Percentiles rank a stretch among this genome's conserved stretches.
phyloP scores from a whole-genome alignment of 192 early-diverging fungal species.

The Linnemannia exigua region DNA sequence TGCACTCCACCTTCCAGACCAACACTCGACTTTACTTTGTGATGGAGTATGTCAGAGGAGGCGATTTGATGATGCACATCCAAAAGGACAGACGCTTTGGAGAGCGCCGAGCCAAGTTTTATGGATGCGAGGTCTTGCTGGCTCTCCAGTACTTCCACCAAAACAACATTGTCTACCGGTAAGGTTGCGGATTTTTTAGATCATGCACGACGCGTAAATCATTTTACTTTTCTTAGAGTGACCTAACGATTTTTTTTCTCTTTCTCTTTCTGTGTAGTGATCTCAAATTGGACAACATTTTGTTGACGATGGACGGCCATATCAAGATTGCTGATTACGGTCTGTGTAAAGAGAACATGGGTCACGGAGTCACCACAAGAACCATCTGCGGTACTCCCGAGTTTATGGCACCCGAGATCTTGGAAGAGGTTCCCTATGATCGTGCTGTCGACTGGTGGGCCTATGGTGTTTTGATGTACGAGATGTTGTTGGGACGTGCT shows the following conservation, averaged over 20 bases:
- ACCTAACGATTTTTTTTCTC: conserved; percentile 19
- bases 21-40: conserved; percentile 96
- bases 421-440: conserved; percentile 82
- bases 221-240: neutral
- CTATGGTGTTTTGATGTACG: conserved; percentile 69
- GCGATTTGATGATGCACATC: conserved; percentile 99
- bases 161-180: conserved; percentile 91
- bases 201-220: neutral
- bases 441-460: conserved; percentile 92
- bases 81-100: conserved; percentile 87
- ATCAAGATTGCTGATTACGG: conserved; percentile 91
- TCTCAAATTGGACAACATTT: conserved; percentile 86
- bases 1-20: conserved; percentile 98
- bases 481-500: conserved; percentile 81
- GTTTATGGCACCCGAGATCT: conserved; percentile 91
- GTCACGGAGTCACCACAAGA: conserved; percentile 72
- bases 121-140: conserved; percentile 89
- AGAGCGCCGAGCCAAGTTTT: conserved; percentile 90
- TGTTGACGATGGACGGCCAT: conserved; percentile 83
- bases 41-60: conserved; percentile 98
- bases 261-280: conserved; percentile 61
- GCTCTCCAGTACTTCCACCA: conserved; percentile 92
- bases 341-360: conserved; percentile 88
- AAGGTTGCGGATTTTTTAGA: neutral
- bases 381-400: conserved; percentile 92